phyloP scores from a whole-genome alignment of 1,139 yeast genomes.

The Meyerozyma elateridarum region DNA sequence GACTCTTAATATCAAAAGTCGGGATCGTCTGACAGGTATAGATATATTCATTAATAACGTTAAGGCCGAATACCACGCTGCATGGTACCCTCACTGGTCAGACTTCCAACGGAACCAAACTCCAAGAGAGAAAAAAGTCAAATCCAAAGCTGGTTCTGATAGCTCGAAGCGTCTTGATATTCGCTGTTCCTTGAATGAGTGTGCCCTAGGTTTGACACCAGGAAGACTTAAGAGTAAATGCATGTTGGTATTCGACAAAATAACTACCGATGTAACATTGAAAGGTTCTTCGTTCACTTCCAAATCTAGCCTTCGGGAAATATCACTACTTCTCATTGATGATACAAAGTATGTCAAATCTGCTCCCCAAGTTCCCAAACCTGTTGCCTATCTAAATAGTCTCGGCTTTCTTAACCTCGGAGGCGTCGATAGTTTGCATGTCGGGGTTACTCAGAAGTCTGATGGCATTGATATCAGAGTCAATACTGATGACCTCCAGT shows the following conservation, averaged over 20 bases:
- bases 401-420: constrained; percentile 48
- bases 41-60: neutral
- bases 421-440: constrained; percentile 34
- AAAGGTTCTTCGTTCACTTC: constrained; percentile 28
- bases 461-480: constrained; percentile 39
- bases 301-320: constrained; percentile 43
- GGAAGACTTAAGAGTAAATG: constrained; percentile 52
- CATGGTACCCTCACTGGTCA: neutral
- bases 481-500: constrained; percentile 43
- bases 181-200: constrained; percentile 46
- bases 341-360: constrained; percentile 35
- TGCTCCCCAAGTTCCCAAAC: constrained; percentile 10
- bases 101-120: neutral
- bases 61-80: constrained; percentile 1
- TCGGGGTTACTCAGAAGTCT: constrained; percentile 35
- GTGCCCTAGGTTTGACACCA: constrained; percentile 56
- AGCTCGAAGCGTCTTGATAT: constrained; percentile 27
- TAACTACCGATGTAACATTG: constrained; percentile 44
- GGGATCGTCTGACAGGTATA: constrained; percentile 1
- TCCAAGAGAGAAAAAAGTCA: neutral
- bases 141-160: neutral
- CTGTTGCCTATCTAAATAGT: constrained; percentile 11
- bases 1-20: neutral
- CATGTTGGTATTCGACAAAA: constrained; percentile 45
- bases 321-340: constrained; percentile 52